Conservation (phyloP, 768 basidiomycete species). For the Pleurotus giganteus region DNA sequence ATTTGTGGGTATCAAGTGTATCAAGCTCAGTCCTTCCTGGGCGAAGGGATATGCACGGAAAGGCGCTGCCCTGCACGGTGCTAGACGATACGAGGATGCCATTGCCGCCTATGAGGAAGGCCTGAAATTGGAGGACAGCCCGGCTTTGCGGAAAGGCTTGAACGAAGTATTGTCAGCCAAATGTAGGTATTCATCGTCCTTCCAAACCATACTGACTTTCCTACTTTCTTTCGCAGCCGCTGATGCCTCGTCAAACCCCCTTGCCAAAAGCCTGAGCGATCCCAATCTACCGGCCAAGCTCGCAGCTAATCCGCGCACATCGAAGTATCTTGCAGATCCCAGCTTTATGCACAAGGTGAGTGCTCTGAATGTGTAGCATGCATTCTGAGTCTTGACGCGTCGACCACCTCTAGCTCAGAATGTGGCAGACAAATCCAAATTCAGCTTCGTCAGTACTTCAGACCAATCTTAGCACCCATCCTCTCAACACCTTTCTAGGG, state of each 20-base stretch:
- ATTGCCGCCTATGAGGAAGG: constrained; percentile 82
- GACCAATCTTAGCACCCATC: not conserved
- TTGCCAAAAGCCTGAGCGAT: constrained; percentile 80
- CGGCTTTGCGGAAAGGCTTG: constrained; percentile 81
- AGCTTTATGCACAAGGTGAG: constrained; percentile 55
- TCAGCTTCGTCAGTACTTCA: constrained; percentile 52
- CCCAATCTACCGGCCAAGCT: constrained; percentile 83
- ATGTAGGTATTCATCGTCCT: constrained; percentile 40
- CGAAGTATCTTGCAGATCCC: constrained; percentile 81
- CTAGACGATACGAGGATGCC: constrained; percentile 75
- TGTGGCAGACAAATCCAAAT: constrained; percentile 66
- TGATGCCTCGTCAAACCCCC: constrained; percentile 13
- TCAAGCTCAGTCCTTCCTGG: constrained; percentile 79
- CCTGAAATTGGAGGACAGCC: constrained; percentile 77
- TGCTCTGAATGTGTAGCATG: not conserved
- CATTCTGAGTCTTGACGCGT: not conserved
- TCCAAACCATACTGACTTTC: not conserved
- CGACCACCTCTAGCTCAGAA: constrained; percentile 45
- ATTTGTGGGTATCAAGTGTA: constrained; percentile 52
- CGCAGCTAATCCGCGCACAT: constrained; percentile 82
- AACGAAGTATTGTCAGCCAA: constrained; percentile 87
- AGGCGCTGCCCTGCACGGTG: constrained; percentile 90
- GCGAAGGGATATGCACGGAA: constrained; percentile 89
- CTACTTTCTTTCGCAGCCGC: not conserved
- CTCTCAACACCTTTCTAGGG: constrained; percentile 28